These are phyloP conservation scores for Filosporella fistucella DNA, from an alignment of 495 filamentous ascomycete species.

Conservation along the genomic window DNA sequence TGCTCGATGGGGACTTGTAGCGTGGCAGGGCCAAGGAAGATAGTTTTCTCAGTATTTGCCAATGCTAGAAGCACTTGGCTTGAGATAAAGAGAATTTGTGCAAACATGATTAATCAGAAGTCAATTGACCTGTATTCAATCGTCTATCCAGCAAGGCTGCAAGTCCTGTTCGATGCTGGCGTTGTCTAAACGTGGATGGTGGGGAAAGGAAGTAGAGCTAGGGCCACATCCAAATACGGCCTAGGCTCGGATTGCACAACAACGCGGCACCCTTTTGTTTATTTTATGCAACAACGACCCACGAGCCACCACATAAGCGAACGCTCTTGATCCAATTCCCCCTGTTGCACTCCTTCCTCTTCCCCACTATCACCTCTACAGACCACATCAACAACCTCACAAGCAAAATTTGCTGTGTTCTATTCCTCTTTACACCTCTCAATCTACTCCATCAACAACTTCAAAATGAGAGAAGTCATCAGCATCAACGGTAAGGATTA, in stretches of 20 bases:
- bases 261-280: conserved; percentile 11
- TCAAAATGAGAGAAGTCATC: conserved; percentile 97
- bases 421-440: conserved; percentile 14
- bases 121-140: too few species aligned
- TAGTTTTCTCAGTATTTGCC: conserved; percentile 87
- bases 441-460: conserved; percentile 23
- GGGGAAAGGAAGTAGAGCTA: conserved; percentile 12
- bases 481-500: conserved; percentile 88
- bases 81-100: conserved; percentile 1
- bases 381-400: conserved; percentile 25
- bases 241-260: conserved; percentile 7
- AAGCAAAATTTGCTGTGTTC: conserved; percentile 21
- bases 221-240: conserved; percentile 3
- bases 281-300: conserved; percentile 25
- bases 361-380: conserved; percentile 23
- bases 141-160: too few species aligned
- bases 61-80: conserved; percentile 16
- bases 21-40: conserved; percentile 70
- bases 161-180: not conserved
- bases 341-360: conserved; percentile 23
- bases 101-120: not conserved
- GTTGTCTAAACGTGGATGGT: not conserved
- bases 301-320: conserved; percentile 29
- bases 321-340: conserved; percentile 23
- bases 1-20: conserved; percentile 47